phyloP scores from a whole-genome alignment of 495 filamentous ascomycete species.

The Neurospora sp. region DNA sequence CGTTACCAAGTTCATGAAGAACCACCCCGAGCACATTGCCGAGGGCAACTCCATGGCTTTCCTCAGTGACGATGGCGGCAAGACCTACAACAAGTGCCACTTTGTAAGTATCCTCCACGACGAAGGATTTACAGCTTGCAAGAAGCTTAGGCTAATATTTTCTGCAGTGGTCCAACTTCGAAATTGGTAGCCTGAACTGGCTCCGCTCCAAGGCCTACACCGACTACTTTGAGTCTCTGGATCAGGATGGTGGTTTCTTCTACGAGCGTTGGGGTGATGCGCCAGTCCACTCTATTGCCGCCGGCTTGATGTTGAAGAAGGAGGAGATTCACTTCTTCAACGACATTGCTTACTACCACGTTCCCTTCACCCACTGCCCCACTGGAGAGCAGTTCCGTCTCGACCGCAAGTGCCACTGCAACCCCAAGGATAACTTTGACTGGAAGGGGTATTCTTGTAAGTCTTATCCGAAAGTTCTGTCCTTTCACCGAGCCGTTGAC shows the following conservation, averaged over 20 bases:
- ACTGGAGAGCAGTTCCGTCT: slow-evolving; percentile 69
- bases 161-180: slow-evolving; percentile 81
- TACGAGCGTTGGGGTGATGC: slow-evolving; percentile 92
- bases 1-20: slow-evolving; percentile 79
- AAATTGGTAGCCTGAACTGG: slow-evolving; percentile 78
- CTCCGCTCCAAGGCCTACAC: slow-evolving; percentile 67
- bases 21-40: slow-evolving; percentile 77
- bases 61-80: slow-evolving; percentile 80
- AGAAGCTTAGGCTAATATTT: not conserved
- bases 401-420: slow-evolving; percentile 83
- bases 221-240: slow-evolving; percentile 71
- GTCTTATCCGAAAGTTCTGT: slow-evolving; percentile 18
- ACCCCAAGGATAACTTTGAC: slow-evolving; percentile 94
- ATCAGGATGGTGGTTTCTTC: slow-evolving; percentile 81
- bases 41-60: slow-evolving; percentile 82
- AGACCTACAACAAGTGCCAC: slow-evolving; percentile 92
- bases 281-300: slow-evolving; percentile 90
- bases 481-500: not conserved
- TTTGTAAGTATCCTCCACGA: slow-evolving; percentile 52
- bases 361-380: slow-evolving; percentile 98
- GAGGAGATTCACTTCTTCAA: slow-evolving; percentile 97
- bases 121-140: not conserved
- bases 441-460: slow-evolving; percentile 96
- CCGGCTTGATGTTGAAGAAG: slow-evolving; percentile 73
- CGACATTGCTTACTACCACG: slow-evolving; percentile 96